Percentiles rank a stretch among this genome's conserved stretches.
Conservation (phyloP, 768 basidiomycete genomes). For the Xerocomellus chrysenteron region DNA sequence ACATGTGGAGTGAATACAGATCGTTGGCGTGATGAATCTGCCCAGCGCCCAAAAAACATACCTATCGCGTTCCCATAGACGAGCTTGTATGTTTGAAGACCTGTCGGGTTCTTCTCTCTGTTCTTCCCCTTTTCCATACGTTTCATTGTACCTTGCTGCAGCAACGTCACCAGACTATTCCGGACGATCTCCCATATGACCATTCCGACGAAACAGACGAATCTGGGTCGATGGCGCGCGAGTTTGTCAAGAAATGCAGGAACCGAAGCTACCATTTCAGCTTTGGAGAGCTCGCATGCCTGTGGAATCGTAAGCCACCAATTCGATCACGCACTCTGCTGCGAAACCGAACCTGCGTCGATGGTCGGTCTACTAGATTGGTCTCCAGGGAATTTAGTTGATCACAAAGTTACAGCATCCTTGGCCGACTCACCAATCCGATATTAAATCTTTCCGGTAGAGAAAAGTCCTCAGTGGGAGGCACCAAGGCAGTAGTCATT, state of each 20-base stretch:
- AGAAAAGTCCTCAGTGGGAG: conserved; percentile 57
- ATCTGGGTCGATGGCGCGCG: conserved; percentile 49
- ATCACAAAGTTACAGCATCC: not conserved
- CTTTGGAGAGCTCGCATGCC: conserved; percentile 54
- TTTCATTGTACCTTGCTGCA: not conserved
- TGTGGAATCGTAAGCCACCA: conserved; percentile 18
- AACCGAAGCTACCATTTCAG: conserved; percentile 55
- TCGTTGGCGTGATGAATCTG: not conserved
- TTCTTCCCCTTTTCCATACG: conserved; percentile 4
- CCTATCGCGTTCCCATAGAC: conserved; percentile 11
- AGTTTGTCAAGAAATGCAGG: conserved; percentile 63
- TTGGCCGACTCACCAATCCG: conserved; percentile 55
- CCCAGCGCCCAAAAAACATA: not conserved
- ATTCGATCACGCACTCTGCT: not conserved
- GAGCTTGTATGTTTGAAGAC: conserved; percentile 27
- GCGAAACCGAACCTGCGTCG: conserved; percentile 48
- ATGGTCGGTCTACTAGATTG: conserved; percentile 70
- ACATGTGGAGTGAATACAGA: not conserved
- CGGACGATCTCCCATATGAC: conserved; percentile 52
- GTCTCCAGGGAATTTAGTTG: conserved; percentile 46
- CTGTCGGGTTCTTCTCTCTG: conserved; percentile 11
- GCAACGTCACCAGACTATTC: conserved; percentile 37
- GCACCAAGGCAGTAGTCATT: conserved; percentile 52
- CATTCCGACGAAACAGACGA: conserved; percentile 80
- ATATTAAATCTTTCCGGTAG: conserved; percentile 58